Conservation (phyloP, 225 moss, liverwort and hornwort genomes). For the Sphagnum contortum region DNA sequence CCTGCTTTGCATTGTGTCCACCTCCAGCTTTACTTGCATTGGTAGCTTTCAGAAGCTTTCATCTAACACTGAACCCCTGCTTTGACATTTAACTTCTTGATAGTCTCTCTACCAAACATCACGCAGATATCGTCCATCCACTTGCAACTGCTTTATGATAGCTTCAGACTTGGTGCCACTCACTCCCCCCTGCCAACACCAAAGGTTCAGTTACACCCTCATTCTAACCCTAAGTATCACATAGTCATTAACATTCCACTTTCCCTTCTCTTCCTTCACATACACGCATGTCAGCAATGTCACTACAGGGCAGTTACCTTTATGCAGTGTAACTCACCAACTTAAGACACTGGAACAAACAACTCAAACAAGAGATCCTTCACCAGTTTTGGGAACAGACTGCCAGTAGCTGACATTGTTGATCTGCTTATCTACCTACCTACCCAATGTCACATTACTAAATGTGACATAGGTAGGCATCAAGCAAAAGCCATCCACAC, state of each 20-base stretch:
- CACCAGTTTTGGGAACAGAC: too few species aligned
- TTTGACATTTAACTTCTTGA: too few species aligned
- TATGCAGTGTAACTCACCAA: not conserved
- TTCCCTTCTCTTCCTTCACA: not conserved
- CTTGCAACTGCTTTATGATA: constrained; percentile 65
- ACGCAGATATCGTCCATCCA: constrained; percentile 69
- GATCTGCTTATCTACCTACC: not conserved
- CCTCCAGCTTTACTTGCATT: too few species aligned
- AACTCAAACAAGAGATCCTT: too few species aligned
- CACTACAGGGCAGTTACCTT: too few species aligned
- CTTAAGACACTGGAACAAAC: not conserved
- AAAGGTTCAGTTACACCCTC: not conserved
- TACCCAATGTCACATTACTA: not conserved
- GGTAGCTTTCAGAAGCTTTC: too few species aligned
- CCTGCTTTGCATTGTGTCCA: too few species aligned
- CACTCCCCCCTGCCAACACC: constrained; percentile 24
- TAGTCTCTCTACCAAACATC: constrained; percentile 61
- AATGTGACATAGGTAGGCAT: not conserved
- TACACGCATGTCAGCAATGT: not conserved
- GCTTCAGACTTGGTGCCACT: constrained; percentile 56
- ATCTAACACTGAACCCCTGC: too few species aligned
- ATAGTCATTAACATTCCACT: too few species aligned
- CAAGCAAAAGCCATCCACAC: not conserved
- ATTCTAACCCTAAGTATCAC: not conserved
- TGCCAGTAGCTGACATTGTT: too few species aligned